These are phyloP conservation scores for Aspergillus saccharolyticus DNA, from an alignment of 495 filamentous ascomycete species.

Conservation along the genomic window DNA sequence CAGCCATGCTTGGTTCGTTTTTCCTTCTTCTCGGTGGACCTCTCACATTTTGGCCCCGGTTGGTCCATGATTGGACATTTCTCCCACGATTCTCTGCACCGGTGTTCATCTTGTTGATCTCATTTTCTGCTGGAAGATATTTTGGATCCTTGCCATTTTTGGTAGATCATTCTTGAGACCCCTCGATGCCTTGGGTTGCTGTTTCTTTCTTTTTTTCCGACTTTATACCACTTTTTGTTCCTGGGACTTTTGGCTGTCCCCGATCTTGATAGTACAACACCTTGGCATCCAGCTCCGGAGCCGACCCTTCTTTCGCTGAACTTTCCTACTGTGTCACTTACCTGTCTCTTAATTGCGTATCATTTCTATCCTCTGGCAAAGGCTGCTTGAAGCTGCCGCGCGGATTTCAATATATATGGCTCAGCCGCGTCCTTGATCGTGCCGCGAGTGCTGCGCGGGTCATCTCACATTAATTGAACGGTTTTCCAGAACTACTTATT, in stretches of 20 bases:
- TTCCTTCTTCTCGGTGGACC: slow-evolving; percentile 15
- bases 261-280: slow-evolving; percentile 15
- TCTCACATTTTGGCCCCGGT: slow-evolving; percentile 14
- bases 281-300: slow-evolving; percentile 21
- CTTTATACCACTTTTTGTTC: slow-evolving; percentile 9
- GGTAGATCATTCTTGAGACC: slow-evolving; percentile 4
- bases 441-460: background rate
- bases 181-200: slow-evolving; percentile 8
- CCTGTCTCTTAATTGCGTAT: slow-evolving; percentile 28
- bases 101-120: slow-evolving; percentile 7
- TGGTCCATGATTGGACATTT: background rate
- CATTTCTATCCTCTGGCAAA: slow-evolving; percentile 8
- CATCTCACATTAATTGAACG: slow-evolving; percentile 9
- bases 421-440: slow-evolving; percentile 11
- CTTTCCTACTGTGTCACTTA: slow-evolving; percentile 21
- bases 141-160: background rate
- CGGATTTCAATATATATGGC: slow-evolving; percentile 11
- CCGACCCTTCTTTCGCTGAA: slow-evolving; percentile 20
- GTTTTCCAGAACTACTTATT: slow-evolving; percentile 7
- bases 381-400: slow-evolving; percentile 21
- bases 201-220: background rate
- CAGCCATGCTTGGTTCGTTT: slow-evolving; percentile 24
- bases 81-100: slow-evolving; percentile 5
- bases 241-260: slow-evolving; percentile 15
- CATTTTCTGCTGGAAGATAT: slow-evolving; percentile 4